Evolutionary conservation across 2,329 filamentous ascomycete genomes (phyloP).

Genomic region (Penicillium griseofulvum): DNA sequence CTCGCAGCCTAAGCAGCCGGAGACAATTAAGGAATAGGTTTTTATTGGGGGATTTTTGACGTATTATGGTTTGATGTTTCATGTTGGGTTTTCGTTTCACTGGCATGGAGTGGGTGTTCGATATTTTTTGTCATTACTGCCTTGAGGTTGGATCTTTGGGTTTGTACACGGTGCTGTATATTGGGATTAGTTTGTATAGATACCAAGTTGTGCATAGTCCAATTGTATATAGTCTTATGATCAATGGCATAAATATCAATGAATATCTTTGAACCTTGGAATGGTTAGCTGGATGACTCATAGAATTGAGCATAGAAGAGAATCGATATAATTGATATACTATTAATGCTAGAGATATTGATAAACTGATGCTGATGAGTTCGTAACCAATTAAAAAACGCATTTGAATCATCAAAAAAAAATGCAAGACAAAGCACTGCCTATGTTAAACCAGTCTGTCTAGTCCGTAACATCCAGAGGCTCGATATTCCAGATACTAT

Average conservation of each 20-base stretch:
- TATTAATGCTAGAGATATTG: slow-evolving; percentile 1
- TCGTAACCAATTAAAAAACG: neutral
- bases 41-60: neutral
- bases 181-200: neutral
- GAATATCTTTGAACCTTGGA: too few relatives aligned
- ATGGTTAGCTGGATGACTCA: too few relatives aligned
- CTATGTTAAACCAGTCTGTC: neutral
- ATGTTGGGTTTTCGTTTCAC: neutral
- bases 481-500: slow-evolving; percentile 96
- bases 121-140: neutral
- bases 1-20: slow-evolving; percentile 36
- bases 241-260: neutral
- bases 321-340: neutral
- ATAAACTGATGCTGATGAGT: neutral
- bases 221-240: neutral
- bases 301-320: neutral
- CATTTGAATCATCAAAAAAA: neutral
- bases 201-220: neutral
- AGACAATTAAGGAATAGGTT: slow-evolving; percentile 15
- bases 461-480: slow-evolving; percentile 57
- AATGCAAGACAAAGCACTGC: neutral
- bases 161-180: neutral
- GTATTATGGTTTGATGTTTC: neutral
- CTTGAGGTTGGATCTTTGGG: neutral
- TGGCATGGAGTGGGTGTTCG: slow-evolving; percentile 5